Evolutionary conservation across 2,329 filamentous ascomycete genomes (phyloP), one percentile per base, ranked within the genome.

Genomic region (Rosellinia necatrix): DNA sequence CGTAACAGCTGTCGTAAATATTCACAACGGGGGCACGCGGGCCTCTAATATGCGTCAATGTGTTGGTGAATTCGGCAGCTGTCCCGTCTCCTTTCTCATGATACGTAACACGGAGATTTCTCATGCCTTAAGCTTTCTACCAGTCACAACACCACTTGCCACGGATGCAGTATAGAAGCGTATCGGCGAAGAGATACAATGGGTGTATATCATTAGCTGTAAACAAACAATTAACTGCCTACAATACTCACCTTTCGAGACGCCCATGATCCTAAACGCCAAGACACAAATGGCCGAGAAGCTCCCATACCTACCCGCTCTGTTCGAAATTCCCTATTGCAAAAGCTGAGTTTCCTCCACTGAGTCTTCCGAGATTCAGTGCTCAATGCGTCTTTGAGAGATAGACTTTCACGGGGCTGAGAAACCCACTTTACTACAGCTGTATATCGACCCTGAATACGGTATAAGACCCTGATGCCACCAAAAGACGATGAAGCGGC

Each of bases 391-490:
- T 13, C 30, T 17, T 17, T 25, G 10, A 24, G 41, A 30, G 9
- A 42, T 50, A 37, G 27, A 51, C 35, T 56, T 51, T 50, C 6
- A 7, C 15, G 15, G 15, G 2, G 7, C 12, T 4, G 3, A n/a
- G n/a, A n/a, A 19, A 34, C 40, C 47, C 40, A 15, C n/a, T 38
- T 44, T 25, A n/a, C 21, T 1, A 6, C 21, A 25, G 34, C 17
- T 25, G 13, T 13, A 6, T 15, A 27, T 17, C 12, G 22, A 21
- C 17, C 7, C 40, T 7, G 22, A 2, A 12, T 5, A 17, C 13
- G 15, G 41, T 49, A 52, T 53, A 57, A 49, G 48, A 52, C 21
- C n/a, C 17, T 13, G 15, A 35, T n/a, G 15, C 3, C n/a, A 24
- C 34, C 50, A 27, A 5, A 40, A 8, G 32, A 21, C 34, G 4